These are phyloP conservation scores for Cladosporium colombiae DNA, from an alignment of 2,329 filamentous ascomycete genomes.

Conservation along the genomic window DNA sequence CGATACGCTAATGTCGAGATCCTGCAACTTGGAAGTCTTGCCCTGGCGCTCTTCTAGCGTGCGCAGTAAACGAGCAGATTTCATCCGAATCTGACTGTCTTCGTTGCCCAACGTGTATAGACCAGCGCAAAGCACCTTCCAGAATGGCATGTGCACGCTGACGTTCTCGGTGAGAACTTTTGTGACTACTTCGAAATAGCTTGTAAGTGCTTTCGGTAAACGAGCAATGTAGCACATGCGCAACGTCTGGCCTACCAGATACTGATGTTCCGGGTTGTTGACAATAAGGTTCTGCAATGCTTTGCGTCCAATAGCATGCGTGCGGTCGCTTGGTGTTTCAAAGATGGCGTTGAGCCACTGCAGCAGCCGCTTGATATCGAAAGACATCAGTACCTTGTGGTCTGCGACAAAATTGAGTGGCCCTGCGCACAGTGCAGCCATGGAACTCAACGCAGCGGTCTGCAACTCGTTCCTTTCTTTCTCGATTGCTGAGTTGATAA, in stretches of 20 bases:
- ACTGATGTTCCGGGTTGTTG: constrained; percentile 84
- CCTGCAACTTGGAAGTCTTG: constrained; percentile 87
- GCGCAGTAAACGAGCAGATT: constrained; percentile 78
- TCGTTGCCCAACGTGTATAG: constrained; percentile 93
- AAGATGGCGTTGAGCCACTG: constrained; percentile 96
- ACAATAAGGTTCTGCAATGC: constrained; percentile 87
- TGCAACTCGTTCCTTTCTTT: constrained; percentile 94
- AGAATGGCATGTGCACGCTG: constrained; percentile 83
- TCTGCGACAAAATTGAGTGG: constrained; percentile 87
- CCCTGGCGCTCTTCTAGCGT: constrained; percentile 80
- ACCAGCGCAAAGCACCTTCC: constrained; percentile 85
- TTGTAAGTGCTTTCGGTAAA: constrained; percentile 76
- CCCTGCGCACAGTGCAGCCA: constrained; percentile 84
- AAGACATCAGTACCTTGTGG: constrained; percentile 82
- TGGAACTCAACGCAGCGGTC: constrained; percentile 87
- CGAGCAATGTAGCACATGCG: constrained; percentile 82
- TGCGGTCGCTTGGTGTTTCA: constrained; percentile 84
- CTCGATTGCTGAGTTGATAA: constrained; percentile 85
- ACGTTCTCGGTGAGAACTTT: constrained; percentile 80
- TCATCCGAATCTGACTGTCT: constrained; percentile 82
- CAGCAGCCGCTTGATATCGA: constrained; percentile 89
- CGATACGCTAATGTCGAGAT: constrained; percentile 97
- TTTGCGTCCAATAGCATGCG: constrained; percentile 84
- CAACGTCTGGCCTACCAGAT: constrained; percentile 85
- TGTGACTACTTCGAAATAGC: constrained; percentile 91